Conservation (phyloP, 2,329 filamentous ascomycete species). For the Cladosporium sp. region DNA sequence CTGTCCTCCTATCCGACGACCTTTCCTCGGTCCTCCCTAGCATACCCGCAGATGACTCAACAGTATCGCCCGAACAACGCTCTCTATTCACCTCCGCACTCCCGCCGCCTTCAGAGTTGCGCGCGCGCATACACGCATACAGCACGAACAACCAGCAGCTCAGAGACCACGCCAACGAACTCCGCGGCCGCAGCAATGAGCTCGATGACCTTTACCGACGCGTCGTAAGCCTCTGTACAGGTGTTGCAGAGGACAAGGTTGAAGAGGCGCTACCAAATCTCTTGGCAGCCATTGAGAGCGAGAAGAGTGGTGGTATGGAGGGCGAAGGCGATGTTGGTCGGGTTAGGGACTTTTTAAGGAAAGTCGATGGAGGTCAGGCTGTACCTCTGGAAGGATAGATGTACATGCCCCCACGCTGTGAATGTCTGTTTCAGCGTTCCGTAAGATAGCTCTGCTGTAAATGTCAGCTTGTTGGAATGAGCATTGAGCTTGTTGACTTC, state of each 20-base stretch:
- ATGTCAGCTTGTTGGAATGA: too few relatives aligned
- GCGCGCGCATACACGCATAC: constrained; percentile 65
- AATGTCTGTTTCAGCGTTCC: too few relatives aligned
- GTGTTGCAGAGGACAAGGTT: constrained; percentile 68
- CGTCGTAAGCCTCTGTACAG: constrained; percentile 81
- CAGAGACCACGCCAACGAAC: constrained; percentile 58
- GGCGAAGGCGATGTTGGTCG: constrained; percentile 60
- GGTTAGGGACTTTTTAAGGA: constrained; percentile 71
- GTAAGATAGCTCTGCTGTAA: too few relatives aligned
- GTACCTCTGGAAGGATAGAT: too few relatives aligned
- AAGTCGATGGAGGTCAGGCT: constrained; percentile 55
- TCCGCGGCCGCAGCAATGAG: constrained; percentile 75
- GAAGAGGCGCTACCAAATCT: constrained; percentile 74
- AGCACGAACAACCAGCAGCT: constrained; percentile 62
- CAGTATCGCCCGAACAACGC: constrained; percentile 5
- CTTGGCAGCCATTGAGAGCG: constrained; percentile 83
- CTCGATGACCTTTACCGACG: constrained; percentile 82
- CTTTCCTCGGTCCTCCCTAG: not conserved
- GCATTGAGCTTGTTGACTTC: too few relatives aligned
- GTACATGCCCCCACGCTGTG: too few relatives aligned
- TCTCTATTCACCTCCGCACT: constrained; percentile 22
- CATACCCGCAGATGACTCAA: not conserved
- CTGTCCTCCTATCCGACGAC: constrained; percentile 3
- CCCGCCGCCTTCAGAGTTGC: constrained; percentile 39
- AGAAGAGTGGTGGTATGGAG: constrained; percentile 37